phyloP scores from a whole-genome alignment of 176 grass and related monocot species.

The Typha latifolia region DNA sequence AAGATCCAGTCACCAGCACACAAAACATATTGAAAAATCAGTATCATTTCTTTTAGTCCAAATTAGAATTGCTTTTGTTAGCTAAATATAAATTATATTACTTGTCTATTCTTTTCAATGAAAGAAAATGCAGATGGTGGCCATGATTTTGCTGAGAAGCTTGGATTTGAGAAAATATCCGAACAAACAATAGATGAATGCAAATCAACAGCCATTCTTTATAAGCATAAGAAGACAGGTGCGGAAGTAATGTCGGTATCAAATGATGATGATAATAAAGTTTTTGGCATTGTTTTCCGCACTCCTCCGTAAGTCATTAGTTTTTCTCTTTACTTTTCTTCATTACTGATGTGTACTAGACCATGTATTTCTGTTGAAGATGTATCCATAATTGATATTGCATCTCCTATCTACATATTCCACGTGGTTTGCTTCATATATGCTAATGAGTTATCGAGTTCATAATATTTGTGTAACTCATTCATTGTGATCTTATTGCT shows the following conservation, averaged over 20 bases:
- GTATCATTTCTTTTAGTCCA: background rate
- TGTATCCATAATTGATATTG: background rate
- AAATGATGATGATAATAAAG: conserved; percentile 94
- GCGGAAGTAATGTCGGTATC: conserved; percentile 86
- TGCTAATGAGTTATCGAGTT: background rate
- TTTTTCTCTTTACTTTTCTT: conserved; percentile 12
- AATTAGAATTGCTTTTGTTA: background rate
- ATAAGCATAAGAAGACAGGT: conserved; percentile 94
- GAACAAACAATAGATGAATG: conserved; percentile 93
- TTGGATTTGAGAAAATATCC: conserved; percentile 77
- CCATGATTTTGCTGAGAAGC: conserved; percentile 60
- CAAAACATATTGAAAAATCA: background rate
- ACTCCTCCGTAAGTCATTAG: conserved; percentile 79
- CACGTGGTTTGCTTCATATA: background rate
- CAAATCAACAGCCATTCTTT: conserved; percentile 78
- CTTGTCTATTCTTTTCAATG: conserved; percentile 25
- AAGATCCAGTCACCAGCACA: background rate
- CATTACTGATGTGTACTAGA: background rate
- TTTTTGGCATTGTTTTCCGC: conserved; percentile 92
- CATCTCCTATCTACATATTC: background rate
- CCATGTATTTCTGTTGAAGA: background rate
- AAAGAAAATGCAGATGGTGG: conserved; percentile 47
- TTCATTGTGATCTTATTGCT: no score
- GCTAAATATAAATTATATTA: conserved; percentile 9
- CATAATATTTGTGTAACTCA: no score